Evolutionary conservation across 2,329 filamentous ascomycete species (phyloP), one percentile per base, ranked within the genome.

Genomic region (Diaporthe sp.): DNA sequence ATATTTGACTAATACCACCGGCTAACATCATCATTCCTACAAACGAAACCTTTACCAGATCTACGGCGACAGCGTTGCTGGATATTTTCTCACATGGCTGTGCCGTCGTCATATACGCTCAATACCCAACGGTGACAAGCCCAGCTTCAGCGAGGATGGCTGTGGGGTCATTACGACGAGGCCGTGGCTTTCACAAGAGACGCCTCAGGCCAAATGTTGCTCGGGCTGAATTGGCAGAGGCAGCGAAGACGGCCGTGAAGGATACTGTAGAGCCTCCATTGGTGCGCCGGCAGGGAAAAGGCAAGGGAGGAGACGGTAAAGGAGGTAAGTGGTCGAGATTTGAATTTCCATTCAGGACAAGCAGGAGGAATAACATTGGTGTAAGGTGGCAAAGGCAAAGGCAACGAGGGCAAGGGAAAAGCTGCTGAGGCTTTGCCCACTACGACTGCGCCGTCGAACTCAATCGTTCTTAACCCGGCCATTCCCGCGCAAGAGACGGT

Each of bases 141-240:
- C 6, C 42, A 50, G 44, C 27, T 35, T 50, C 44, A n/a, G 42
- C 17, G 42, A 66, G 22, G 63, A 66, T 66, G 63, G 44, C 63
- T 25, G 63, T 51, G 44, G 63, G 51, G 8, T 51, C 63, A 51
- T 25, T 27, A 39, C 42, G 63, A 44, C 44, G 44, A 66, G 63
- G 63, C 4, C 70, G 56, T 32, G 70, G 70, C 30, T 30, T 65
- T 32, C 70, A 72, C 58, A 72, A 72, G 37, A 58, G 70, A 25
- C 56, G 70, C 44, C 56, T 53, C 58, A 72, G 70, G 56, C 32
- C 35, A 15, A 47, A 47, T 27, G 50, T 15, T 50, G 69, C 55
- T 5, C 37, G 56, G 55, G 55, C 30, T 7, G 69, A 70, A 17
- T 9, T 39, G 5, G 51, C n/a, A 22, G n/a, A 27, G 39, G 39